Conservation (phyloP, 2,329 filamentous ascomycete genomes). For the Exophiala bonariae region DNA sequence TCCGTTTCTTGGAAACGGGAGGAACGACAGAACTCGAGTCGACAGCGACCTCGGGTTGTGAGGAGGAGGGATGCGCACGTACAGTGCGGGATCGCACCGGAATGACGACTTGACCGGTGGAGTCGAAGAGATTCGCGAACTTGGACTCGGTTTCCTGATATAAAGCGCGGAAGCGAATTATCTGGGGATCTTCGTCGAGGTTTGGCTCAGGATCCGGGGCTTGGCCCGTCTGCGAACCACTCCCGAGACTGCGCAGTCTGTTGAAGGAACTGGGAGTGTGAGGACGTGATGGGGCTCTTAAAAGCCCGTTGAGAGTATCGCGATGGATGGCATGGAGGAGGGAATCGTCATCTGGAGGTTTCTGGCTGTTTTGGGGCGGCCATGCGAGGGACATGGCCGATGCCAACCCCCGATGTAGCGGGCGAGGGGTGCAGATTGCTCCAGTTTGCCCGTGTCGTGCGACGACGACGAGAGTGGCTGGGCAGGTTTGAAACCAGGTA, state of each 20-base stretch:
- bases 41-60: constrained; percentile 48
- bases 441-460: constrained; percentile 36
- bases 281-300: constrained; percentile 43
- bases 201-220: constrained; percentile 54
- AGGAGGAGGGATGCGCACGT: constrained; percentile 36
- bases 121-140: constrained; percentile 72
- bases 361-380: constrained; percentile 58
- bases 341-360: constrained; percentile 67
- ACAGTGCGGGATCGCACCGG: constrained; percentile 50
- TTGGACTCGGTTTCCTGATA: constrained; percentile 76
- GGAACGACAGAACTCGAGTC: constrained; percentile 46
- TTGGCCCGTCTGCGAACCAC: constrained; percentile 46
- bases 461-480: constrained; percentile 12
- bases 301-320: constrained; percentile 44
- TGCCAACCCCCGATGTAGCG: constrained; percentile 42
- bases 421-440: constrained; percentile 44
- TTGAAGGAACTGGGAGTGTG: constrained; percentile 41
- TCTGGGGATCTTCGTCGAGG: constrained; percentile 68
- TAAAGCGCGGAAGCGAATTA: constrained; percentile 72
- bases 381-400: constrained; percentile 67
- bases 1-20: constrained; percentile 65
- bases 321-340: constrained; percentile 31
- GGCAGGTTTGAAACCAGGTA: constrained; percentile 12
- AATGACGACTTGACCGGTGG: constrained; percentile 32
- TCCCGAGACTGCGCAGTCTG: constrained; percentile 43